Evolutionary conservation across 2,329 filamentous ascomycete genomes (phyloP), one percentile per base, ranked within the genome.

Genomic region (Scorias spongiosa): DNA sequence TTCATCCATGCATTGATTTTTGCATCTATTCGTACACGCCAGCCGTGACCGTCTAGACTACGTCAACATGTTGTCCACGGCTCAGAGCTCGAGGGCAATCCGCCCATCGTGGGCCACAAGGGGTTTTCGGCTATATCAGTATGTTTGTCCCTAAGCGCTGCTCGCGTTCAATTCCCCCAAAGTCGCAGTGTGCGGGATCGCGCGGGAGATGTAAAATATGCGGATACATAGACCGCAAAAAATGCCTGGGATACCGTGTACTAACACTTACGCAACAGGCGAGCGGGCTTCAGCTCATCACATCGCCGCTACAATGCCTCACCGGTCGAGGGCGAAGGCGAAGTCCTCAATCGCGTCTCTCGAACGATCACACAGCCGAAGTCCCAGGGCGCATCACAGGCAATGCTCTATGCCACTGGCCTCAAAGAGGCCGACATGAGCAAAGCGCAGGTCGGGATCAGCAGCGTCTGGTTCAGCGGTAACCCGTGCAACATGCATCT

Each of bases 401-500:
- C 93, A 51, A 98, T 98, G 93, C 74, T 98, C 45, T 98, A 94
- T 71, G 91, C 85, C 53, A 95, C 89, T 1, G 93, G 93, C 43
- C 71, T 98, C 57, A 77, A 69, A 37, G 84, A 93, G 59, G 74
- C 75, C 45, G 88, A 94, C 65, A 84, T 96, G 80, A 81, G 82
- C 70, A 98, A 96, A 71, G 83, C 91, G 20, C 93, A 98, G 70
- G 81, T 98, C 54, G 91, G 91, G 53, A 96, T 98, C 62, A 93
- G 89, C 37, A 95, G 88, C 5, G 88, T 96, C 48, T 98, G 91
- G 91, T 95, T 89, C 68, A 82, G 86, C 55, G 91, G 91, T 46
- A 98, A 98, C 68, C 91, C 91, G 20, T 98, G 91, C 73, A 98
- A 98, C 69, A 98, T 95, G 89, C 91, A 98, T 66, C 71, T 98